Evolutionary conservation across 768 basidiomycete species (phyloP).

Genomic region (Lentinula aciculospora): DNA sequence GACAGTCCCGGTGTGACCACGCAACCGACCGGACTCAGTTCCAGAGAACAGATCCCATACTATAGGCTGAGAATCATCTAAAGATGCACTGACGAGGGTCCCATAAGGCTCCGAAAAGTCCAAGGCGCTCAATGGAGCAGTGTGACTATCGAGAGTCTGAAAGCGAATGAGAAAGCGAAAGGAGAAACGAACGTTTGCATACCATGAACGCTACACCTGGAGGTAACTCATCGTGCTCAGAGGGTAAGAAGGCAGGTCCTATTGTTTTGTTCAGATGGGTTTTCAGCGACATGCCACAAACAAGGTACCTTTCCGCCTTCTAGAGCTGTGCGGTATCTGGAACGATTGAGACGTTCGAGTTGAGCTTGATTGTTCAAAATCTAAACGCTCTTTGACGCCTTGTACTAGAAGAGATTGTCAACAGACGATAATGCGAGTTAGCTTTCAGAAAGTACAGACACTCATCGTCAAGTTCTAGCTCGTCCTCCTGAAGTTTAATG

Average conservation of each 20-base stretch:
- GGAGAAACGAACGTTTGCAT: slow-evolving; percentile 13
- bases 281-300: background rate
- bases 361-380: slow-evolving; percentile 49
- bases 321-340: slow-evolving; percentile 53
- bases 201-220: slow-evolving; percentile 97
- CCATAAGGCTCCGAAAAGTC: slow-evolving; percentile 98
- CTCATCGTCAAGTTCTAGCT: slow-evolving; percentile 95
- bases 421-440: background rate
- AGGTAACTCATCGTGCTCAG: slow-evolving; percentile 94
- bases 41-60: slow-evolving; percentile 95
- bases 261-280: background rate
- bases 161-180: slow-evolving; percentile 6
- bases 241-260: slow-evolving; percentile 95
- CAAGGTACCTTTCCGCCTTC: slow-evolving; percentile 58
- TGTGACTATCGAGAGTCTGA: slow-evolving; percentile 79
- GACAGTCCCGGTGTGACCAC: slow-evolving; percentile 76
- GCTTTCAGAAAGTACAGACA: slow-evolving; percentile 40
- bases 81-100: slow-evolving; percentile 81
- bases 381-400: slow-evolving; percentile 81
- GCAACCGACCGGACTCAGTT: slow-evolving; percentile 76
- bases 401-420: slow-evolving; percentile 50
- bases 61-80: slow-evolving; percentile 79
- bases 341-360: slow-evolving; percentile 30
- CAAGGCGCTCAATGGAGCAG: slow-evolving; percentile 77
- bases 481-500: slow-evolving; percentile 87